phyloP scores from a whole-genome alignment of 306 rosid species.

The Vicia villosa region DNA sequence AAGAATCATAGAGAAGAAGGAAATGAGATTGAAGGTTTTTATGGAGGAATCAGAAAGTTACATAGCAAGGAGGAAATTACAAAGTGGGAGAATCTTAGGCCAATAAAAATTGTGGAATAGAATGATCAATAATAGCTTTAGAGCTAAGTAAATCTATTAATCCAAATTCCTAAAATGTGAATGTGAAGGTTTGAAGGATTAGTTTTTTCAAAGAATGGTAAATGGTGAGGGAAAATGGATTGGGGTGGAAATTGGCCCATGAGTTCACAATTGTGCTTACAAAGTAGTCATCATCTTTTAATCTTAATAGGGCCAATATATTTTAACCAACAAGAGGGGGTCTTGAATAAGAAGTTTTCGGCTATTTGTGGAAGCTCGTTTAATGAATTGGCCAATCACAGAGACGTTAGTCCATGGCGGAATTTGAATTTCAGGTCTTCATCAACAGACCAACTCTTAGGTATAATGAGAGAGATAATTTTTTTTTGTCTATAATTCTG shows the following conservation, averaged over 20 bases:
- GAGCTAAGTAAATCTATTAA: slow-evolving; percentile 27
- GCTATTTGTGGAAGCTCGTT: too few relatives aligned
- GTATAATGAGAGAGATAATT: too few relatives aligned
- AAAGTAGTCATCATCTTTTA: too few relatives aligned
- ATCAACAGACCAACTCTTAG: too few relatives aligned
- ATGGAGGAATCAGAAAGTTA: slow-evolving; percentile 87
- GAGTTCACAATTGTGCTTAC: not conserved
- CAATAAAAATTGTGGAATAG: slow-evolving; percentile 54
- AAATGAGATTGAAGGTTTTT: slow-evolving; percentile 76
- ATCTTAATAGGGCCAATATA: too few relatives aligned
- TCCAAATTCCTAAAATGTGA: slow-evolving; percentile 28
- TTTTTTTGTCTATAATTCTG: too few relatives aligned
- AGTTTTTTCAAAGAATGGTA: slow-evolving; percentile 24
- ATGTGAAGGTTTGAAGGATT: slow-evolving; percentile 23
- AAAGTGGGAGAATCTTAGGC: slow-evolving; percentile 79
- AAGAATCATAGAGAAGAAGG: slow-evolving; percentile 78
- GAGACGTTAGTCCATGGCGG: too few relatives aligned
- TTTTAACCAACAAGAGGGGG: too few relatives aligned
- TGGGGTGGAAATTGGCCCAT: not conserved
- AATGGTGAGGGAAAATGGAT: slow-evolving; percentile 1
- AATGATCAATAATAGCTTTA: slow-evolving; percentile 5
- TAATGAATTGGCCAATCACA: too few relatives aligned
- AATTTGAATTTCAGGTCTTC: too few relatives aligned
- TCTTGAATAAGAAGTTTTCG: too few relatives aligned
- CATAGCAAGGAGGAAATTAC: slow-evolving; percentile 62